Conservation (phyloP, 345 rosid genomes). For the Eucalyptus polyanthemos region DNA sequence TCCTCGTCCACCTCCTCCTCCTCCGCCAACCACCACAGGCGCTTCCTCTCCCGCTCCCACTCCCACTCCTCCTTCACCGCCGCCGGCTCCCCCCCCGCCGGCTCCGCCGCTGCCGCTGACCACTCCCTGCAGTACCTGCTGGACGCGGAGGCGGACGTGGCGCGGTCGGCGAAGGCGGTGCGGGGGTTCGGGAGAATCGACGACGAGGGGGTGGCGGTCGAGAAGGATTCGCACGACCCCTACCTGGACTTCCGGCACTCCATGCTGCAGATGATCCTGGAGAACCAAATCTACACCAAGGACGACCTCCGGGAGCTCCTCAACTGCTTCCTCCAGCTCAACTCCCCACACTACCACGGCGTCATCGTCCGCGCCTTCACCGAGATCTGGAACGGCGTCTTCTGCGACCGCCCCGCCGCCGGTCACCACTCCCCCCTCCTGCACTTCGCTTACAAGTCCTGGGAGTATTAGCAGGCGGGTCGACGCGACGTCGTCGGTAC, state of each 20-base stretch:
- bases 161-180: constrained; percentile 9
- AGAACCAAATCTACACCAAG: constrained; percentile 72
- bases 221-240: constrained; percentile 93
- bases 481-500: not conserved
- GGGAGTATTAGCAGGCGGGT: not conserved
- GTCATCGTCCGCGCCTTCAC: constrained; percentile 80
- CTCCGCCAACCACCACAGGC: not conserved
- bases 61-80: constrained; percentile 10
- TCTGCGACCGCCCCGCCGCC: constrained; percentile 15
- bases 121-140: constrained; percentile 1
- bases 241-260: constrained; percentile 81
- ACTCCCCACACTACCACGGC: constrained; percentile 71
- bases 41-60: not conserved
- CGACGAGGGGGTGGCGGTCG: constrained; percentile 70
- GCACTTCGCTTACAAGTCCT: not conserved
- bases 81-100: not conserved
- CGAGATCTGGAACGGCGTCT: constrained; percentile 89
- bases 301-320: constrained; percentile 76
- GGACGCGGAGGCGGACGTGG: constrained; percentile 4
- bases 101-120: not conserved
- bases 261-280: constrained; percentile 93
- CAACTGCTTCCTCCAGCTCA: constrained; percentile 75
- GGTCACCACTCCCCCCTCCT: not conserved
- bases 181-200: constrained; percentile 50
- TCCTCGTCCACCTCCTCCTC: not conserved